These are phyloP conservation scores for Pseudognaphalium luteoalbum DNA, from an alignment of 129 eudicot genomes.

Conservation along the genomic window DNA sequence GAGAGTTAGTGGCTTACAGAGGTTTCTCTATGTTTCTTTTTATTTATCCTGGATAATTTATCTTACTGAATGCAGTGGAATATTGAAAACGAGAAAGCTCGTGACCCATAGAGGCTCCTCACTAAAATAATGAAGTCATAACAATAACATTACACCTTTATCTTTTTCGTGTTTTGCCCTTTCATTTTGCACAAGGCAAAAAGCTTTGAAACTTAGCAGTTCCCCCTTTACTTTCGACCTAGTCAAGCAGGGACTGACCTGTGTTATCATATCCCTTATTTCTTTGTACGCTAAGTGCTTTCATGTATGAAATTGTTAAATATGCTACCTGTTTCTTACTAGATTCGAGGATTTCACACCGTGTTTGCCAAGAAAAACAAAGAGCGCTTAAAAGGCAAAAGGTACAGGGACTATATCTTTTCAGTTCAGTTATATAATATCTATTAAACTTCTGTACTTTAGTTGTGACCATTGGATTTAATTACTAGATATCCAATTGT, in stretches of 20 bases:
- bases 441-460: conserved; percentile 1
- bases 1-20: neutral
- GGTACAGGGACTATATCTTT: conserved; percentile 43
- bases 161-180: neutral
- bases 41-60: too few species aligned
- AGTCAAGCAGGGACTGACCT: conserved; percentile 11
- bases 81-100: conserved; percentile 2
- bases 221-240: conserved; percentile 6
- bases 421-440: conserved; percentile 7
- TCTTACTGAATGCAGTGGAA: neutral
- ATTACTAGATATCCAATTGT: conserved; percentile 48
- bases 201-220: neutral
- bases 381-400: conserved; percentile 57
- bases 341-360: too few species aligned
- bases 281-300: neutral
- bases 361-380: conserved; percentile 44
- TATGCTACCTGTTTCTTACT: neutral
- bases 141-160: neutral
- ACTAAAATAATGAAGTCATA: neutral
- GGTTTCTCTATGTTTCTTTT: neutral
- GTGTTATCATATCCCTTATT: neutral
- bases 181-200: neutral
- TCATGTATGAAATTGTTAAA: conserved; percentile 5
- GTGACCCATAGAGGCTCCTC: neutral
- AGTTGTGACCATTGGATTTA: conserved; percentile 6